Percentiles rank a stretch among this genome's conserved stretches.
These are phyloP conservation scores for Lepidium aucheri DNA, from an alignment of 345 rosid genomes.

Conservation along the genomic window DNA sequence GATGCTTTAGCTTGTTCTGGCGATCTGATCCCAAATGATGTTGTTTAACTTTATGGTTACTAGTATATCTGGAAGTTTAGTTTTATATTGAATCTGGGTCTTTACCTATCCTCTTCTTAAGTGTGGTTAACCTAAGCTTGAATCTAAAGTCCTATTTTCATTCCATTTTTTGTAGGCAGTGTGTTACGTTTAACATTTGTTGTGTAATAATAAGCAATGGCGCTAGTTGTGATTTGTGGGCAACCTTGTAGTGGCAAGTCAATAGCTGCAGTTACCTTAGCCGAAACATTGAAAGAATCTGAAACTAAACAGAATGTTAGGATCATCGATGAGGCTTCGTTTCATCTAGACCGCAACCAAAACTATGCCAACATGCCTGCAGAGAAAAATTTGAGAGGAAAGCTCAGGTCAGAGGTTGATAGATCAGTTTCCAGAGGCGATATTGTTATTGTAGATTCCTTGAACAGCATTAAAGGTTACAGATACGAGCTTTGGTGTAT, in stretches of 20 bases:
- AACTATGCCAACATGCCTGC: slow-evolving; percentile 85
- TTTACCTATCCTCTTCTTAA: not conserved
- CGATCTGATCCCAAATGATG: not conserved
- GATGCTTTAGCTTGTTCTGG: slow-evolving; percentile 5
- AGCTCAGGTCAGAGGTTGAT: slow-evolving; percentile 93
- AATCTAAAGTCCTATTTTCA: not conserved
- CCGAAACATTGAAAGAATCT: slow-evolving; percentile 56
- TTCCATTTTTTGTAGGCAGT: slow-evolving; percentile 16
- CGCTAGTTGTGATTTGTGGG: slow-evolving; percentile 87
- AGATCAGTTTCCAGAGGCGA: slow-evolving; percentile 85
- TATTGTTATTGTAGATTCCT: slow-evolving; percentile 78
- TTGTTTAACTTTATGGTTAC: not conserved
- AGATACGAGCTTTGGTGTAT: slow-evolving; percentile 94
- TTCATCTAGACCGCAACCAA: slow-evolving; percentile 85
- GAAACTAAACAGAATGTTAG: slow-evolving; percentile 54
- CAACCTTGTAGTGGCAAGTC: slow-evolving; percentile 98
- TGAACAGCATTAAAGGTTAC: slow-evolving; percentile 92
- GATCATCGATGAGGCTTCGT: slow-evolving; percentile 62
- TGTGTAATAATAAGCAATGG: slow-evolving; percentile 37
- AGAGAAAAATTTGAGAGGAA: slow-evolving; percentile 92
- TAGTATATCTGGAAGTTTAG: not conserved
- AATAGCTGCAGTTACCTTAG: slow-evolving; percentile 48
- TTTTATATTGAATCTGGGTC: not conserved
- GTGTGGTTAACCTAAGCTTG: not conserved
- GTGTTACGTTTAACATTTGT: not conserved